Base-by-base conservation (phyloP, 2,329 filamentous ascomycete genomes). In the Zymoseptoria brevis region DNA sequence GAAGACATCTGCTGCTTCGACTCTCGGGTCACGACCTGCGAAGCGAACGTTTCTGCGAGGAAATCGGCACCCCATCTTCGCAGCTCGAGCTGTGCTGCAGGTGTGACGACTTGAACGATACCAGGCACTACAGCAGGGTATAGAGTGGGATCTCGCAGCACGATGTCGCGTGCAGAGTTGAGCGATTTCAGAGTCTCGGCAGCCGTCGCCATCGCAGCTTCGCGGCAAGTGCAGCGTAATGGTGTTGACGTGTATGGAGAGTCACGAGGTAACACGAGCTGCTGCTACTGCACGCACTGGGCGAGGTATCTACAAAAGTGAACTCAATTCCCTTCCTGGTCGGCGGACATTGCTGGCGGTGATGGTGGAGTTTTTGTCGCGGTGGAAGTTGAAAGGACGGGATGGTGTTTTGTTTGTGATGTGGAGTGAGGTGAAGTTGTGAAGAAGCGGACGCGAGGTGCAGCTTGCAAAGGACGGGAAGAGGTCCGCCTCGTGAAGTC, bases 21-120 rank as follows among this genome's bases (percentile, higher is more conserved):
- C 56, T 87, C 81, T 60, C 84, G 80, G 19, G 87, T 79, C 68
- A 97, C 81, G 21, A 88, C 85, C n/a, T 95, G 94, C 61, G 90
- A 95, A 59, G 94, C 88, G 76, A 99, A 97, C 2, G 92, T 91
- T 78, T 99, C 94, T 58, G 93, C 91, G 50, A 99, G 80, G 72
- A 99, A 99, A 62, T 96, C 92, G 63, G 92, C 87, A 24, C 93
- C 94, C 94, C 94, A 99, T 87, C 92, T 81, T 75, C 91, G 88
- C 69, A 97, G 79, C 75, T 96, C 90, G 58, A 96, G 76, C 62
- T 84, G 82, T 64, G 89, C 83, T 65, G 82, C 81, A 55, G 88
- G 84, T 61, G 87, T 86, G 74, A 96, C 89, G 69, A 97, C 92
- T 58, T 92, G 91, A n/a, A 97, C 79, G 63, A 97, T 90, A 53